Conservation (phyloP, 805 yeast species). For the Candida mattraensis region DNA sequence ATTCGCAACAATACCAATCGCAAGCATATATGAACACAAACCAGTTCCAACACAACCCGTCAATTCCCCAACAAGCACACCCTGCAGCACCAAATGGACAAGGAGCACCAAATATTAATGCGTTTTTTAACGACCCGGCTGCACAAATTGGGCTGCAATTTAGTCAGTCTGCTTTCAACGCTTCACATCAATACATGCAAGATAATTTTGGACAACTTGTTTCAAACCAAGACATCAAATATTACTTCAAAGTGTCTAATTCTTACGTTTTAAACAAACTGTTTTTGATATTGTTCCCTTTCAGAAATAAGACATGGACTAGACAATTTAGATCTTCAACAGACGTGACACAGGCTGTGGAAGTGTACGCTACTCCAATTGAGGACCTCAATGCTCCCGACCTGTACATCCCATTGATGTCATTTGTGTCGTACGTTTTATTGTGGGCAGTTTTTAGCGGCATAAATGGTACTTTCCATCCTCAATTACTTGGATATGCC, state of each 20-base stretch:
- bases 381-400: constrained; percentile 96
- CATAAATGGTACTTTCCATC: constrained; percentile 85
- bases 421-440: constrained; percentile 81
- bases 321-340: constrained; percentile 45
- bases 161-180: constrained; percentile 80
- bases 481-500: constrained; percentile 84
- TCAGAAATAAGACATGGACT: constrained; percentile 80
- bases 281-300: constrained; percentile 77
- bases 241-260: constrained; percentile 91
- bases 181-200: constrained; percentile 77
- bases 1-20: constrained; percentile 24
- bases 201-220: constrained; percentile 60
- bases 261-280: constrained; percentile 78
- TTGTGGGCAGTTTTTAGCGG: constrained; percentile 86
- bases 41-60: too few relatives aligned
- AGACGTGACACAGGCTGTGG: constrained; percentile 36
- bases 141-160: constrained; percentile 85
- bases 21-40: constrained; percentile 15
- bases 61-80: constrained; percentile 17
- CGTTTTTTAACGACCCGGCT: constrained; percentile 72
- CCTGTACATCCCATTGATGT: constrained; percentile 93
- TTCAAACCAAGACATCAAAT: constrained; percentile 60
- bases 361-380: constrained; percentile 66
- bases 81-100: constrained; percentile 10
- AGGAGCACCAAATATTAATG: constrained; percentile 30